phyloP scores from a whole-genome alignment of 176 grass and related monocot genomes.

The Cenchrus purpureus region DNA sequence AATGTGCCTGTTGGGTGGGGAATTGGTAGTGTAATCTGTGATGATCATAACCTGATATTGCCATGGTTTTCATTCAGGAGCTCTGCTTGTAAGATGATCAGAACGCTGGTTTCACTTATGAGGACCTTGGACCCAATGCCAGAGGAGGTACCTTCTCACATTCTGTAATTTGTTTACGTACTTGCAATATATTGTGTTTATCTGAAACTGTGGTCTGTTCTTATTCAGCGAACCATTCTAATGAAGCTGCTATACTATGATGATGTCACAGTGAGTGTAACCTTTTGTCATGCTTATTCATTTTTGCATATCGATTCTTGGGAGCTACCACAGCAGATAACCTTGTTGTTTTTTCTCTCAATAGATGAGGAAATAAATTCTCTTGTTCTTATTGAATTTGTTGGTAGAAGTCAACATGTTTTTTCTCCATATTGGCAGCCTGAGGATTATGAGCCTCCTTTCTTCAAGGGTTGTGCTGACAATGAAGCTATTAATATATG shows the following conservation, averaged over 20 bases:
- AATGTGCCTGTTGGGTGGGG: neutral
- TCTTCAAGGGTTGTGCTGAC: slow-evolving; percentile 84
- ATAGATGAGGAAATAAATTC: neutral
- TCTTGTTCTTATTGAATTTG: slow-evolving; percentile 22
- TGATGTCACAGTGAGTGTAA: slow-evolving; percentile 70
- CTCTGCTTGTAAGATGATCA: slow-evolving; percentile 98
- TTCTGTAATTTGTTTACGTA: slow-evolving; percentile 21
- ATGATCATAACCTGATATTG: slow-evolving; percentile 35
- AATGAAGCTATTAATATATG: slow-evolving; percentile 84
- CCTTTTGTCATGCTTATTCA: slow-evolving; percentile 37
- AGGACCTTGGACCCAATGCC: slow-evolving; percentile 98
- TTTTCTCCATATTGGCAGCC: slow-evolving; percentile 53
- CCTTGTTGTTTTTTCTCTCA: slow-evolving; percentile 9
- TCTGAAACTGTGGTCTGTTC: slow-evolving; percentile 36
- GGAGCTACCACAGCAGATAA: neutral
- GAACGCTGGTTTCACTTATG: slow-evolving; percentile 96
- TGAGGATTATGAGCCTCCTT: slow-evolving; percentile 96
- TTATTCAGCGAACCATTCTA: slow-evolving; percentile 87
- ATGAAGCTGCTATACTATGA: slow-evolving; percentile 99
- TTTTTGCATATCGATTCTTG: slow-evolving; percentile 10
- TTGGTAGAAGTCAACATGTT: slow-evolving; percentile 36
- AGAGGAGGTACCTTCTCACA: slow-evolving; percentile 63
- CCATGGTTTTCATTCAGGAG: slow-evolving; percentile 52
- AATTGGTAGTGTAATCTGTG: neutral
- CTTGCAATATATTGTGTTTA: slow-evolving; percentile 34